These are phyloP conservation scores for Leccinum boreale DNA, from an alignment of 768 basidiomycete species.

Conservation along the genomic window DNA sequence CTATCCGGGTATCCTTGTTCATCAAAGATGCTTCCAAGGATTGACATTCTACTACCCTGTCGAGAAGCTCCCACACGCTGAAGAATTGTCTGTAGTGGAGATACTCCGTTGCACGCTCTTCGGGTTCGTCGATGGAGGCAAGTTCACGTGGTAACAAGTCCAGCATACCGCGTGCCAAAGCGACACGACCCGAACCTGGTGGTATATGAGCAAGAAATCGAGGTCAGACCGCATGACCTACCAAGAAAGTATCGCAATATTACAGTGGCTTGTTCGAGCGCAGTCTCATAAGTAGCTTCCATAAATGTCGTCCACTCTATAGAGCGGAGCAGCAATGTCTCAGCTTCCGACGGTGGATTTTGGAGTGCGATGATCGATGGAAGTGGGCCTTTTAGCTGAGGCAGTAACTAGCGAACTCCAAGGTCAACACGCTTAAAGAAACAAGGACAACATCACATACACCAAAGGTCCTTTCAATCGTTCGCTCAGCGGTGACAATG, in stretches of 20 bases:
- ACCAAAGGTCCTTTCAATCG: slow-evolving; percentile 67
- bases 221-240: slow-evolving; percentile 34
- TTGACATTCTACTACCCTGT: slow-evolving; percentile 58
- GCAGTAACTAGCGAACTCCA: slow-evolving; percentile 43
- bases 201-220: background rate
- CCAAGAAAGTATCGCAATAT: slow-evolving; percentile 89
- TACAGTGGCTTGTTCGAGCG: slow-evolving; percentile 83
- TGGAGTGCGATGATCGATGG: slow-evolving; percentile 61
- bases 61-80: slow-evolving; percentile 64
- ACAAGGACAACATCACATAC: slow-evolving; percentile 32
- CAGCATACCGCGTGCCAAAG: slow-evolving; percentile 59
- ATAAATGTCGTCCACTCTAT: slow-evolving; percentile 92
- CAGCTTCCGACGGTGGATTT: slow-evolving; percentile 52
- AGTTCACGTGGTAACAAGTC: slow-evolving; percentile 63
- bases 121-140: slow-evolving; percentile 58
- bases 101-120: slow-evolving; percentile 71
- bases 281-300: slow-evolving; percentile 69
- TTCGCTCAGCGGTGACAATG: slow-evolving; percentile 71
- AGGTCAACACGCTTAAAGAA: slow-evolving; percentile 8
- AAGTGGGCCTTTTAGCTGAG: slow-evolving; percentile 50
- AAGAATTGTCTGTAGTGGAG: slow-evolving; percentile 82
- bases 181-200: slow-evolving; percentile 69
- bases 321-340: slow-evolving; percentile 71
- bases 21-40: slow-evolving; percentile 53
- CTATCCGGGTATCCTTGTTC: slow-evolving; percentile 53